A percentile compares a stretch with the other conserved stretches of the same genome.
These are phyloP conservation scores for Barnettozyma sp. DNA, from an alignment of 805 yeast genomes.

Conservation along the genomic window DNA sequence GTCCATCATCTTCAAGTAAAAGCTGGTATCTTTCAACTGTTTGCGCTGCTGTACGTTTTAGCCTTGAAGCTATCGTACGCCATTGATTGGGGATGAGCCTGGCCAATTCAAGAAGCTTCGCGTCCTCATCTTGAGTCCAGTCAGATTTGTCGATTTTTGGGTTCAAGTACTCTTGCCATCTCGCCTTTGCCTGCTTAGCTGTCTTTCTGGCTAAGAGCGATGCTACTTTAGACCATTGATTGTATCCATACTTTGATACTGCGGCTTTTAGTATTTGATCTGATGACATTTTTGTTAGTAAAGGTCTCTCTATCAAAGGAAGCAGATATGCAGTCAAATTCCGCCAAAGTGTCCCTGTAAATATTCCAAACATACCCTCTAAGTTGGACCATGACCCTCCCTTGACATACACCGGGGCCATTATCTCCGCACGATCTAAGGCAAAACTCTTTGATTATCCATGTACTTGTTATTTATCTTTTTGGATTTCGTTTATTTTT, in stretches of 20 bases:
- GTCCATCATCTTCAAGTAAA: slow-evolving; percentile 44
- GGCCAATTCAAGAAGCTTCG: slow-evolving; percentile 56
- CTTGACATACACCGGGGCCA: slow-evolving; percentile 65
- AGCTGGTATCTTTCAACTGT: slow-evolving; percentile 81
- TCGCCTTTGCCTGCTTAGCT: slow-evolving; percentile 84
- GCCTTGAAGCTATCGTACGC: slow-evolving; percentile 77
- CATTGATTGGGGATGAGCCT: slow-evolving; percentile 84
- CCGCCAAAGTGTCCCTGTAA: too few relatives aligned
- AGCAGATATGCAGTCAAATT: too few relatives aligned
- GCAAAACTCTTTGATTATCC: too few relatives aligned
- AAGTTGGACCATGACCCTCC: slow-evolving; percentile 88
- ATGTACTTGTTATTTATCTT: too few relatives aligned
- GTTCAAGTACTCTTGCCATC: slow-evolving; percentile 87
- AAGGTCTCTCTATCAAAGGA: neutral
- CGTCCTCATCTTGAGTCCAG: slow-evolving; percentile 78
- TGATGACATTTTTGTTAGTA: slow-evolving; percentile 19
- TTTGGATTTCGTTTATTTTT: neutral
- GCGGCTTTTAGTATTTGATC: slow-evolving; percentile 90
- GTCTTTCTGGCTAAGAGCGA: slow-evolving; percentile 79
- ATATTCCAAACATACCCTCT: slow-evolving; percentile 30
- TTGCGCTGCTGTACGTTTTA: slow-evolving; percentile 81
- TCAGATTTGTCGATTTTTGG: slow-evolving; percentile 58
- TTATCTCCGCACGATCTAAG: slow-evolving; percentile 11
- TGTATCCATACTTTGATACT: slow-evolving; percentile 85
- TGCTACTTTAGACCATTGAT: slow-evolving; percentile 92